A percentile compares a stretch with the other conserved stretches of the same genome.
phyloP scores from a whole-genome alignment of 2,329 filamentous ascomycete genomes.

The Nemania diffusa region DNA sequence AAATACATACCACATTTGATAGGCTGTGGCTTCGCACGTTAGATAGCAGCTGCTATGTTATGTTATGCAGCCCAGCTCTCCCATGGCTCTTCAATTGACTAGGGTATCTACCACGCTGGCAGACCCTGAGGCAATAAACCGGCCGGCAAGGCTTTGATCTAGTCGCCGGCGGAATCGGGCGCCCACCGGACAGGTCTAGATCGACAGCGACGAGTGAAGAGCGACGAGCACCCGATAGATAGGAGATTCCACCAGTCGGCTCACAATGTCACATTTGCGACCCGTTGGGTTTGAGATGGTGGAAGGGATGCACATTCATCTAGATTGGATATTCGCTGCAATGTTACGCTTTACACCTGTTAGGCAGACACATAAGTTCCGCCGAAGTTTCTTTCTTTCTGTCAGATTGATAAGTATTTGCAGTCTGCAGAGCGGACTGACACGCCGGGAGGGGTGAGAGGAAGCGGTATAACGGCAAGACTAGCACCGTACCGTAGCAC shows the following conservation, averaged over 20 bases:
- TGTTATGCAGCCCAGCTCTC: not conserved
- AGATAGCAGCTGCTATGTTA: not conserved
- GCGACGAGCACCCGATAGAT: not conserved
- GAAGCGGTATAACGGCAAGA: not conserved
- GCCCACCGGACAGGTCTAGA: slow-evolving; percentile 1
- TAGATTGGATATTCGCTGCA: not conserved
- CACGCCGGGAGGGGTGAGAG: not conserved
- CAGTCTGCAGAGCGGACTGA: not conserved
- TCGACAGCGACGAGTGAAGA: not conserved
- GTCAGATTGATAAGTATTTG: not conserved
- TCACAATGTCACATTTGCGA: slow-evolving; percentile 4
- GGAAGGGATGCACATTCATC: not conserved
- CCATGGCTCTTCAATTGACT: not conserved
- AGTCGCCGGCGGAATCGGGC: slow-evolving; percentile 12
- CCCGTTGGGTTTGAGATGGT: slow-evolving; percentile 1
- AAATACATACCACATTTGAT: slow-evolving; percentile 21
- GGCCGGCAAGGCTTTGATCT: slow-evolving; percentile 4
- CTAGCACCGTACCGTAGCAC: not conserved
- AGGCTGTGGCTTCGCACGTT: not conserved
- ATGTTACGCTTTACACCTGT: not conserved
- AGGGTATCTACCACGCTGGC: slow-evolving; percentile 16
- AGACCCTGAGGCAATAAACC: not conserved
- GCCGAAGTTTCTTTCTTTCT: not conserved
- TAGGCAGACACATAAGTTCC: not conserved
- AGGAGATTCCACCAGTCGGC: slow-evolving; percentile 1